Evolutionary conservation across 257 asterid genomes (phyloP).

Genomic region (Nicotiana tomentosiformis): DNA sequence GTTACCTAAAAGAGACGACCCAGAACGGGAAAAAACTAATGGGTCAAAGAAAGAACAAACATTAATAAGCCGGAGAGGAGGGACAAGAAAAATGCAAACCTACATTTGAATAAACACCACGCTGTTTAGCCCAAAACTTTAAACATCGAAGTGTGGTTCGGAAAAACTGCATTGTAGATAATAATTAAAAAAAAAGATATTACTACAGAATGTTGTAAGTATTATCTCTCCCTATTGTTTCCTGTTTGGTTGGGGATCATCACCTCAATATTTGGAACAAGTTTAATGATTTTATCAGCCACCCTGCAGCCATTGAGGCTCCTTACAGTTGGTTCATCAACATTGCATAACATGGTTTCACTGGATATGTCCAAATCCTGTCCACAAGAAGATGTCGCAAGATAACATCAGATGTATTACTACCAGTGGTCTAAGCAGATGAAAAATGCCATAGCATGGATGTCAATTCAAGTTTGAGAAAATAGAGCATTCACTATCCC

Average conservation of each 20-base stretch:
- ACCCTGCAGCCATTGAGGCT: constrained; percentile 97
- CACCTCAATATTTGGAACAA: constrained; percentile 85
- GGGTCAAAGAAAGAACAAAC: neutral
- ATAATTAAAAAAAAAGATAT: neutral
- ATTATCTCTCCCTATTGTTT: neutral
- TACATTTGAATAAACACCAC: constrained; percentile 94
- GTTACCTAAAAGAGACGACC: constrained; percentile 49
- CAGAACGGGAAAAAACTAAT: neutral
- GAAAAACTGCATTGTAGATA: constrained; percentile 45
- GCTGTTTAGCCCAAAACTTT: constrained; percentile 91
- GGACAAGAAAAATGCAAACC: constrained; percentile 12
- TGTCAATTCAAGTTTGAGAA: neutral
- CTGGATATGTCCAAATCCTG: constrained; percentile 91
- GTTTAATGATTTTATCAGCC: constrained; percentile 90
- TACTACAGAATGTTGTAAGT: neutral
- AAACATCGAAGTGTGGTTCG: constrained; percentile 72
- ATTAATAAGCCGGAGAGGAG: neutral
- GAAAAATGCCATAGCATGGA: neutral
- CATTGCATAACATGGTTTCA: constrained; percentile 60
- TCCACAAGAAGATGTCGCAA: constrained; percentile 4
- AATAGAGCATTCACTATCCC: neutral
- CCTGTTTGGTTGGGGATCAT: neutral
- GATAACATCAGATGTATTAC: neutral
- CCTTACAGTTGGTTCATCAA: constrained; percentile 85
- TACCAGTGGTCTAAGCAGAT: neutral